Evolutionary conservation across 768 basidiomycete genomes (phyloP).

Genomic region (Crepidotus variabilis): DNA sequence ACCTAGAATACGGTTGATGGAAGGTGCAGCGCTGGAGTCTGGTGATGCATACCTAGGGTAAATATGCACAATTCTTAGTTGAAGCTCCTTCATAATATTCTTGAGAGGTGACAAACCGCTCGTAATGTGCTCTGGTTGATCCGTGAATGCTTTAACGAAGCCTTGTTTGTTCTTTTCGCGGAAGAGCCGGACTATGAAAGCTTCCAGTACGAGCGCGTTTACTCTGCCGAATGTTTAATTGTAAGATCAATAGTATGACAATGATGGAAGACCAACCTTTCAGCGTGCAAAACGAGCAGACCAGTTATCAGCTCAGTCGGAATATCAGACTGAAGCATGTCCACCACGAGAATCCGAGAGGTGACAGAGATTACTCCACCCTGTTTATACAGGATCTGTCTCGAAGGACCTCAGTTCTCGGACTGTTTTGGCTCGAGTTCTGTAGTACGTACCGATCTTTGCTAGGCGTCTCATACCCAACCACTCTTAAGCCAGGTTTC

Average conservation of each 20-base stretch:
- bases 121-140: slow-evolving; percentile 93
- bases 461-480: slow-evolving; percentile 76
- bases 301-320: slow-evolving; percentile 87
- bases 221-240: slow-evolving; percentile 46
- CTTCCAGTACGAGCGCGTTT: slow-evolving; percentile 79
- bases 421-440: background rate
- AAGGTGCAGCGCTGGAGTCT: background rate
- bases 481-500: slow-evolving; percentile 77
- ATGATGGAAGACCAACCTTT: slow-evolving; percentile 51
- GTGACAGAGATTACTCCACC: slow-evolving; percentile 93
- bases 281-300: slow-evolving; percentile 86
- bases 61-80: slow-evolving; percentile 83
- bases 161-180: slow-evolving; percentile 86
- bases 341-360: slow-evolving; percentile 90
- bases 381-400: slow-evolving; percentile 80
- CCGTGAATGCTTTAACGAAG: slow-evolving; percentile 96
- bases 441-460: slow-evolving; percentile 66
- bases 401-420: slow-evolving; percentile 22
- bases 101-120: slow-evolving; percentile 89
- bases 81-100: slow-evolving; percentile 90
- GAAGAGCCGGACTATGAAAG: slow-evolving; percentile 90
- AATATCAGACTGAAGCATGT: slow-evolving; percentile 85
- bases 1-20: slow-evolving; percentile 43
- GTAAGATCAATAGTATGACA: background rate
- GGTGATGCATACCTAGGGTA: slow-evolving; percentile 71